phyloP scores from a whole-genome alignment of 2,329 filamentous ascomycete genomes.

The Hirsutella minnesotensis region DNA sequence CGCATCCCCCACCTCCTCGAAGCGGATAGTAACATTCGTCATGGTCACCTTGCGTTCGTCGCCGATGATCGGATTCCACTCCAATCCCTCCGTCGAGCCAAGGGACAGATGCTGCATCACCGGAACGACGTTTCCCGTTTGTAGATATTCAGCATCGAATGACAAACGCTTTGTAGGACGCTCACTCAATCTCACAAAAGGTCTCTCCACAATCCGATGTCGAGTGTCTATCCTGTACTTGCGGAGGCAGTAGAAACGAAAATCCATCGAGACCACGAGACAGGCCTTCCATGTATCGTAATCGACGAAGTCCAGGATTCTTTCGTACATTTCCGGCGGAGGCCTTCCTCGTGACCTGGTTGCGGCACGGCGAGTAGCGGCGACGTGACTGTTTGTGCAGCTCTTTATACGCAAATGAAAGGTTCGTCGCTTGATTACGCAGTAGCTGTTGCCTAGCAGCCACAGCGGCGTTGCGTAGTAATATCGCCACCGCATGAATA shows the following conservation, averaged over 20 bases:
- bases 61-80: slow-evolving; percentile 5
- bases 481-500: too few species aligned
- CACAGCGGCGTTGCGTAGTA: too few species aligned
- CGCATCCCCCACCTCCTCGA: not conserved
- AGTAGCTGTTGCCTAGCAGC: too few species aligned
- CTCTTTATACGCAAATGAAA: too few species aligned
- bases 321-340: slow-evolving; percentile 8
- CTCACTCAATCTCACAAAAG: not conserved
- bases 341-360: slow-evolving; percentile 4
- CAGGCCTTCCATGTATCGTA: slow-evolving; percentile 11
- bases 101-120: not conserved
- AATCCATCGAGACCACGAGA: slow-evolving; percentile 4
- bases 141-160: slow-evolving; percentile 6
- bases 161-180: not conserved
- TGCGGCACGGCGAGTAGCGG: slow-evolving; percentile 5
- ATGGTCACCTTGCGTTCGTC: slow-evolving; percentile 2
- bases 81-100: not conserved
- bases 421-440: too few species aligned
- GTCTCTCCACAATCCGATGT: slow-evolving; percentile 5
- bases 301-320: slow-evolving; percentile 10
- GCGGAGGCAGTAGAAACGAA: slow-evolving; percentile 6
- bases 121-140: slow-evolving; percentile 5
- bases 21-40: slow-evolving; percentile 1
- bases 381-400: too few species aligned
- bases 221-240: slow-evolving; percentile 9